Conservation (phyloP, 805 yeast genomes). For the Saccharomycopsis fibuligera region DNA sequence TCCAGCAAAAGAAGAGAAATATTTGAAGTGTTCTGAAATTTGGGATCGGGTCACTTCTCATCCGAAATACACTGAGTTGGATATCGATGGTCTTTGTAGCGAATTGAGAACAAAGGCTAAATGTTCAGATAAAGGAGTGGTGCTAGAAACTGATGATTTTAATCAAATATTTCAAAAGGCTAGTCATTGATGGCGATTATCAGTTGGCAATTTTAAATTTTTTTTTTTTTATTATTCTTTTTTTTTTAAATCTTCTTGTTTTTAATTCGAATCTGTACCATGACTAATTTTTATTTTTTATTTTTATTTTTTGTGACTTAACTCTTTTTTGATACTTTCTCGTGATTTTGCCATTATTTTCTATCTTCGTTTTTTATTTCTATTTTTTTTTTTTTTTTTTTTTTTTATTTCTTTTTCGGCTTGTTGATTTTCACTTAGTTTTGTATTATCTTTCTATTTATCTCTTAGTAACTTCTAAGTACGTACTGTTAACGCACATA, state of each 20-base stretch:
- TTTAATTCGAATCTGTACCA: background rate
- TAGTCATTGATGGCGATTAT: too few species aligned
- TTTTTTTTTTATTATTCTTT: too few species aligned
- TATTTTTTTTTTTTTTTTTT: background rate
- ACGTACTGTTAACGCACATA: too few species aligned
- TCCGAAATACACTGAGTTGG: constrained; percentile 88
- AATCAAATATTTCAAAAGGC: constrained; percentile 34
- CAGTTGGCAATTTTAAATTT: too few species aligned
- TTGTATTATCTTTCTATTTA: background rate
- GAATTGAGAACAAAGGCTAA: constrained; percentile 91
- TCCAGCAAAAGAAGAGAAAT: constrained; percentile 56
- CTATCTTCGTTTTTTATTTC: background rate
- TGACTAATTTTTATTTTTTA: background rate
- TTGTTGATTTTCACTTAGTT: background rate
- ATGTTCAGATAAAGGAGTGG: constrained; percentile 90
- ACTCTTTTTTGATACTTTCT: background rate
- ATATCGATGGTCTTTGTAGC: constrained; percentile 86
- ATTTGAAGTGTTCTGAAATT: constrained; percentile 78
- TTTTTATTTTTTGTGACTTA: background rate
- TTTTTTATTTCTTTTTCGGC: background rate
- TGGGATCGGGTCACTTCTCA: constrained; percentile 96
- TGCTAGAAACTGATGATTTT: constrained; percentile 75
- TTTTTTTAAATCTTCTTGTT: too few species aligned
- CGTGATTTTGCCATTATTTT: background rate
- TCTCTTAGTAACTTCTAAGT: too few species aligned